These are phyloP conservation scores for Leccinum rimulosum DNA, from an alignment of 768 basidiomycete genomes.

Conservation along the genomic window DNA sequence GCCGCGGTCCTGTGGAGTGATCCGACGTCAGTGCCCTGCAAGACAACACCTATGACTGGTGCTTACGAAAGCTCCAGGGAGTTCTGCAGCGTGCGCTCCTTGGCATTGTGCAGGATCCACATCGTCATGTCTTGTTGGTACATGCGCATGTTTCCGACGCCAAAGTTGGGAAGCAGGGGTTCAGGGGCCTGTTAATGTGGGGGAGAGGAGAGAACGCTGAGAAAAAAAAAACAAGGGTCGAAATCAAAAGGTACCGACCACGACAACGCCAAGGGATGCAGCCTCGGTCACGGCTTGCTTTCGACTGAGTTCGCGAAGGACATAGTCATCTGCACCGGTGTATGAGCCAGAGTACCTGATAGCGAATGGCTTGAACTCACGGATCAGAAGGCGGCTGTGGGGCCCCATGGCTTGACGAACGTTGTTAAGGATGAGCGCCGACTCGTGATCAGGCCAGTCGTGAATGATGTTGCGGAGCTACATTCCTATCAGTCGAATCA, in stretches of 20 bases:
- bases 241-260: constrained; percentile 11
- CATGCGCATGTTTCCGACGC: constrained; percentile 27
- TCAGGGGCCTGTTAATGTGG: constrained; percentile 29
- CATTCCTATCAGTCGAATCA: not conserved
- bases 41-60: not conserved
- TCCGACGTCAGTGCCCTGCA: constrained; percentile 2
- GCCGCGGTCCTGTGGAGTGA: constrained; percentile 16
- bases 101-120: constrained; percentile 30
- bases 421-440: constrained; percentile 27
- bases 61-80: constrained; percentile 30
- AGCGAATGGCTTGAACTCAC: constrained; percentile 16
- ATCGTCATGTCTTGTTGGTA: constrained; percentile 33
- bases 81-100: constrained; percentile 32
- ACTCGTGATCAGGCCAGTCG: constrained; percentile 34
- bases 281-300: constrained; percentile 13
- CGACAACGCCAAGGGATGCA: constrained; percentile 7
- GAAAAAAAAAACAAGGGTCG: not conserved
- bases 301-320: constrained; percentile 18
- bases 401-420: constrained; percentile 30
- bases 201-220: not conserved
- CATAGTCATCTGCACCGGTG: constrained; percentile 21
- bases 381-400: constrained; percentile 31
- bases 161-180: constrained; percentile 34
- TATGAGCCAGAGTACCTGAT: not conserved
- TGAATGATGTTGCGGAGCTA: constrained; percentile 29